A percentile compares a stretch with the other conserved stretches of the same genome.
Conservation (phyloP, 257 asterid genomes). For the Verbascum thapsus region DNA sequence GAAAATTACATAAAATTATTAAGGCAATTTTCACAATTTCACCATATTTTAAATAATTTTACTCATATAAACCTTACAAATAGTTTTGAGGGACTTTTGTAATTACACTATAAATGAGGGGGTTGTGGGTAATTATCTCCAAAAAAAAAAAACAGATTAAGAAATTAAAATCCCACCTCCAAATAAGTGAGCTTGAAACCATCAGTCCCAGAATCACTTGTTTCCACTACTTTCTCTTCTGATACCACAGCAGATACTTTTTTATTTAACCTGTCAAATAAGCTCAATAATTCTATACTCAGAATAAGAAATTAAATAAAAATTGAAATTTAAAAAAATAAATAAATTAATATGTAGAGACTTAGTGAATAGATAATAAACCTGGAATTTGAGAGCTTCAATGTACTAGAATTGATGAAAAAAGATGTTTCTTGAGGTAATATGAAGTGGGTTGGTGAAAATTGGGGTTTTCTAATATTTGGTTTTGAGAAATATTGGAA, state of each 20-base stretch:
- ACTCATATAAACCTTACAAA: background rate
- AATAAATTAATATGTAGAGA: background rate
- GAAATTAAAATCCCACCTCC: constrained; percentile 65
- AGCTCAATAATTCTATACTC: constrained; percentile 7
- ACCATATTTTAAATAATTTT: background rate
- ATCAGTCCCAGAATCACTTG: constrained; percentile 50
- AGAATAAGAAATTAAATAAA: constrained; percentile 3
- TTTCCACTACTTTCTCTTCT: constrained; percentile 47
- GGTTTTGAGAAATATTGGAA: constrained; percentile 47
- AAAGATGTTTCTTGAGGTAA: constrained; percentile 31
- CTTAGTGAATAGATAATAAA: background rate
- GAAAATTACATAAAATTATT: too few relatives aligned
- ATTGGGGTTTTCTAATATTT: constrained; percentile 36
- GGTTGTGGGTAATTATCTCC: too few relatives aligned
- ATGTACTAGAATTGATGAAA: constrained; percentile 32
- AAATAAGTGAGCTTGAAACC: constrained; percentile 79
- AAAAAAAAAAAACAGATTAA: constrained; percentile 1
- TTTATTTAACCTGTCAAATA: constrained; percentile 43
- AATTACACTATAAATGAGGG: too few relatives aligned
- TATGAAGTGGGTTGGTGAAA: constrained; percentile 36
- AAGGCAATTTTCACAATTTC: too few relatives aligned
- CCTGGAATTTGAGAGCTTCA: constrained; percentile 56
- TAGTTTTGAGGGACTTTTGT: too few relatives aligned
- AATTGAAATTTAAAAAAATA: background rate
- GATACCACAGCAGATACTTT: constrained; percentile 60